phyloP scores from a whole-genome alignment of 495 filamentous ascomycete genomes.

The Aspergillus homomorphus region DNA sequence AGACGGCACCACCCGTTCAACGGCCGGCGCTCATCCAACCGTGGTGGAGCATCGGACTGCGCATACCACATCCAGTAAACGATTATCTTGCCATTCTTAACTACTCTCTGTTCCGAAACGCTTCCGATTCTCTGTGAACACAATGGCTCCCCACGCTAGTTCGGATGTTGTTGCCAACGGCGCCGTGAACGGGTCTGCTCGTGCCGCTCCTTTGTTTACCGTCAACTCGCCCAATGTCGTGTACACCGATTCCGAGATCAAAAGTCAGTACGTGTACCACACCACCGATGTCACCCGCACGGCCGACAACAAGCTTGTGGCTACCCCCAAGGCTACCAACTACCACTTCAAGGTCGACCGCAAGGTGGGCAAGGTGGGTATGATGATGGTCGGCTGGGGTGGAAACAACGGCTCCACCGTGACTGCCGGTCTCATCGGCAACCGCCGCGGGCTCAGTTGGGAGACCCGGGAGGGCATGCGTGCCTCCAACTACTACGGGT shows the following conservation, averaged over 20 bases:
- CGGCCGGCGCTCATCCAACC: conserved; percentile 88
- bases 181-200: conserved; percentile 68
- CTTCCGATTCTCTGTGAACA: conserved; percentile 26
- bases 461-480: conserved; percentile 86
- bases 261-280: conserved; percentile 93
- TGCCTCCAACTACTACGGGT: conserved; percentile 95
- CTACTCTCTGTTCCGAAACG: conserved; percentile 25
- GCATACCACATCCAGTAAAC: conserved; percentile 59
- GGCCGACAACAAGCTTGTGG: conserved; percentile 75
- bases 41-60: conserved; percentile 83
- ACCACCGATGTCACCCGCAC: conserved; percentile 76
- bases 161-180: conserved; percentile 55
- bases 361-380: conserved; percentile 85
- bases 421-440: conserved; percentile 95
- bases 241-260: conserved; percentile 86
- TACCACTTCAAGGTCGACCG: conserved; percentile 98
- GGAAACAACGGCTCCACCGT: conserved; percentile 98
- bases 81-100: conserved; percentile 19
- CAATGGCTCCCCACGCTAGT: conserved; percentile 95
- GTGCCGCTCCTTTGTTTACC: conserved; percentile 63
- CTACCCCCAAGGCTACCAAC: conserved; percentile 79
- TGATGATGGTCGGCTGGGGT: conserved; percentile 98
- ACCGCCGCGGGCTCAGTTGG: conserved; percentile 82
- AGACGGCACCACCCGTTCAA: conserved; percentile 97
- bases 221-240: conserved; percentile 90